phyloP scores from a whole-genome alignment of 169 alveolate genomes.

The Plasmodium gonderi region DNA sequence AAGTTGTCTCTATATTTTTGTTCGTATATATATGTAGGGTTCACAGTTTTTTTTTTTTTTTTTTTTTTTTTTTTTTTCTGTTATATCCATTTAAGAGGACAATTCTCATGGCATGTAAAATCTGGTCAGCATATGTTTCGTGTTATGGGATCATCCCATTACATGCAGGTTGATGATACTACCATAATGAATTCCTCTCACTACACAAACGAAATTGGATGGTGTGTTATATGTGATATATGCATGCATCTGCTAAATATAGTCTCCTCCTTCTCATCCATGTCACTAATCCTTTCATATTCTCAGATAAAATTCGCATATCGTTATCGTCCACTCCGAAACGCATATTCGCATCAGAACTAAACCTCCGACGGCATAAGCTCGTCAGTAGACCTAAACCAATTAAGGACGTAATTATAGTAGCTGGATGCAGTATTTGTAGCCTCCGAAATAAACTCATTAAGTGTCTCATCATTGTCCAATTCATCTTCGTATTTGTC shows the following conservation, averaged over 20 bases:
- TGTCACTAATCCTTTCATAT: no score
- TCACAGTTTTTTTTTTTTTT: no score
- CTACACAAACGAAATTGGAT: no score
- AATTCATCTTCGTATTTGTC: slow-evolving; percentile 30
- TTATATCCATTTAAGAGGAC: background rate
- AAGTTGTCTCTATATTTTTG: no score
- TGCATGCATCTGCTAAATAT: no score
- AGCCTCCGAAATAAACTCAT: slow-evolving; percentile 71
- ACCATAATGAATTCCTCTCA: no score
- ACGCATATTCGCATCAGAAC: background rate
- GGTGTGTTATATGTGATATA: no score
- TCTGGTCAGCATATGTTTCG: background rate
- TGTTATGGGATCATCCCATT: slow-evolving; percentile 7
- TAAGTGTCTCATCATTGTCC: slow-evolving; percentile 35
- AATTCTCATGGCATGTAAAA: background rate
- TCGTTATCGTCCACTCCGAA: no score
- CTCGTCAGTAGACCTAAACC: slow-evolving; percentile 57
- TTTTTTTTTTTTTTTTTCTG: no score
- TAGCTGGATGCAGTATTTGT: slow-evolving; percentile 60
- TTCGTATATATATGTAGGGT: no score
- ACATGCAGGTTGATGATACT: background rate
- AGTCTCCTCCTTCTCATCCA: no score
- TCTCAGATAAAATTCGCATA: no score
- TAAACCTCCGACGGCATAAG: background rate
- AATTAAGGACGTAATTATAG: slow-evolving; percentile 58